Conservation (phyloP, 352 stramenopile genomes). For the Phytophthora sp. region DNA sequence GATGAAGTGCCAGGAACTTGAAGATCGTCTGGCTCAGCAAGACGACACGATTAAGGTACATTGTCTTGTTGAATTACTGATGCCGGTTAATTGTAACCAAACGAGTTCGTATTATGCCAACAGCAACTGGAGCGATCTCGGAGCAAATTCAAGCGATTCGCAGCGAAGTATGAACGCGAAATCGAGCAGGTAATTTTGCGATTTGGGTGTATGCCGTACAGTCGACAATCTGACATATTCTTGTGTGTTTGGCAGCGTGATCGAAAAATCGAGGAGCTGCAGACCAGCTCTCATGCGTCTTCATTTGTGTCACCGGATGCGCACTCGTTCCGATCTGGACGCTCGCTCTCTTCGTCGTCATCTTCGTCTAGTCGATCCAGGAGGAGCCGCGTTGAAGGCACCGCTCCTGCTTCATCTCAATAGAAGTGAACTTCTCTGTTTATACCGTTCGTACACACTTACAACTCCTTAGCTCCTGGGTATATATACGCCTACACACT, state of each 20-base stretch:
- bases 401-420: conserved; percentile 5
- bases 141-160: conserved; percentile 89
- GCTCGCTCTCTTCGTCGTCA: conserved; percentile 45
- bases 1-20: conserved; percentile 76
- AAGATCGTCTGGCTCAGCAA: conserved; percentile 74
- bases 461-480: too few relatives aligned
- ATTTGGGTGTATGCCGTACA: too few relatives aligned
- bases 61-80: too few relatives aligned
- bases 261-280: conserved; percentile 52
- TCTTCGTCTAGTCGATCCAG: conserved; percentile 40
- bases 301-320: conserved; percentile 51
- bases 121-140: conserved; percentile 85
- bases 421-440: too few relatives aligned
- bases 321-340: conserved; percentile 14
- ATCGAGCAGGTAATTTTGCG: conserved; percentile 65
- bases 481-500: too few relatives aligned
- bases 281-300: conserved; percentile 50
- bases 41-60: conserved; percentile 86
- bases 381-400: conserved; percentile 4
- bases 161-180: conserved; percentile 84
- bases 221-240: too few relatives aligned
- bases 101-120: too few relatives aligned
- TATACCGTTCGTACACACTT: too few relatives aligned
- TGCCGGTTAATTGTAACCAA: too few relatives aligned
- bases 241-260: conserved; percentile 37